Evolutionary conservation across 176 grass and related monocot genomes (phyloP), one percentile per base, ranked within the genome.

Genomic region (Juncus effusus): DNA sequence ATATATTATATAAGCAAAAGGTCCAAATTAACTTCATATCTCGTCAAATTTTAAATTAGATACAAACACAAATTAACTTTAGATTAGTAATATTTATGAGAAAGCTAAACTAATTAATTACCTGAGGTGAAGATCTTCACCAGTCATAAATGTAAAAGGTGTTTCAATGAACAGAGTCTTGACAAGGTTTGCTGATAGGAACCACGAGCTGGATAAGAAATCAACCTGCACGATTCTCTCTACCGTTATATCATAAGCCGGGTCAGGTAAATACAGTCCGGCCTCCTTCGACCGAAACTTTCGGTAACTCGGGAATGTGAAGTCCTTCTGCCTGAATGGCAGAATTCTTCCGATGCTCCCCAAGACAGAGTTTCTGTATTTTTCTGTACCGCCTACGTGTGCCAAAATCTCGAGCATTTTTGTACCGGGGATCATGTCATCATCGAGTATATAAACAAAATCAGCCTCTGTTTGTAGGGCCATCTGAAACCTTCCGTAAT

Each of bases 401-500:
- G 64, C 62, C 51, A 99, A 84, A 51, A 99, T 99, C 88, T 99
- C 88, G 3, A 99, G 85, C 94, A 99, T 93, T 1, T 79, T 84
- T 0, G 49, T 57, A 6, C 94, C 94, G 0, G 88, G 88, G 56
- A 93, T 99, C 88, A 99, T 99, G 74, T 99, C 94, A 63, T 99
- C 94, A 51, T 99, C 88, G n/a, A 99, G 73, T 4, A 99, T 66
- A 71, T 99, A 93, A n/a, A 99, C 85, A 75, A 89, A 93, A 61
- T 93, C 94, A 0, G 83, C 76, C 19, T 99, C 88, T 2, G 88
- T 81, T 78, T 99, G 94, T 3, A 99, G 80, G 6, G 94, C 88
- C 88, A 99, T 90, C 76, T 93, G 94, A 73, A 99, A 99, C 0
- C 94, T 79, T n/a, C 94, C 88, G 28, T 99, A 99, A 82, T 99